Percentiles rank a stretch among this genome's conserved stretches.
phyloP scores from a whole-genome alignment of 1,139 yeast species.

The Hemisphaericaspora xylofermentans region DNA sequence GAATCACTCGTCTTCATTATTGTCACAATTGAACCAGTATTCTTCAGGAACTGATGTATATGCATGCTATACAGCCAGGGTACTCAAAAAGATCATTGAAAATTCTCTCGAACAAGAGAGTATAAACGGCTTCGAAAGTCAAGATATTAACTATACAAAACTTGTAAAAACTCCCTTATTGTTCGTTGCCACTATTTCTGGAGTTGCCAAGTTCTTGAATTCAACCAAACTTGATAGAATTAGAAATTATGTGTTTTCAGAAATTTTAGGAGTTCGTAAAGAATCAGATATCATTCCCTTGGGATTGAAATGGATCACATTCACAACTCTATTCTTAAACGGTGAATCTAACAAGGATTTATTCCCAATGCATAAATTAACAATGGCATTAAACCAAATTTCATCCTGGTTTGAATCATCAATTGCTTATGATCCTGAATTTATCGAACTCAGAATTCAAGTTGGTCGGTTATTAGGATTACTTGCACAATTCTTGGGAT shows the following conservation, averaged over 20 bases:
- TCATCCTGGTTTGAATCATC: conserved; percentile 62
- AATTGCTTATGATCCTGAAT: conserved; percentile 56
- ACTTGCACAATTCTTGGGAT: conserved; percentile 19
- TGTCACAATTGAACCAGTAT: conserved; percentile 1
- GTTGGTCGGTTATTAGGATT: conserved; percentile 49
- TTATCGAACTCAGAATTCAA: conserved; percentile 50
- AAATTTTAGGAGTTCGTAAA: conserved; percentile 54
- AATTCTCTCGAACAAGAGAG: conserved; percentile 30
- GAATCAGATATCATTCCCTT: conserved; percentile 33
- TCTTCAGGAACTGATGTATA: conserved; percentile 7
- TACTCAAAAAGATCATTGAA: conserved; percentile 22
- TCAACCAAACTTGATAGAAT: conserved; percentile 45
- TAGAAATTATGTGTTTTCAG: conserved; percentile 66
- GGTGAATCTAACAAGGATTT: conserved; percentile 25
- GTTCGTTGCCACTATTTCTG: conserved; percentile 37
- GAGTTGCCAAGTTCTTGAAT: conserved; percentile 35
- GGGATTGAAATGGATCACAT: conserved; percentile 49
- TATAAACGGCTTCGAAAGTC: conserved; percentile 23
- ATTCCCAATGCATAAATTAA: conserved; percentile 54
- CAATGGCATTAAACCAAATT: conserved; percentile 56
- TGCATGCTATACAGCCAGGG: conserved; percentile 28
- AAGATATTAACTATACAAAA: conserved; percentile 29
- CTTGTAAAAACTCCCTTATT: conserved; percentile 34
- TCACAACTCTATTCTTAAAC: conserved; percentile 50
- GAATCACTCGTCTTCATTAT: background rate